Conservation (phyloP, 805 yeast genomes). For the Kazachstania kunashirensis region DNA sequence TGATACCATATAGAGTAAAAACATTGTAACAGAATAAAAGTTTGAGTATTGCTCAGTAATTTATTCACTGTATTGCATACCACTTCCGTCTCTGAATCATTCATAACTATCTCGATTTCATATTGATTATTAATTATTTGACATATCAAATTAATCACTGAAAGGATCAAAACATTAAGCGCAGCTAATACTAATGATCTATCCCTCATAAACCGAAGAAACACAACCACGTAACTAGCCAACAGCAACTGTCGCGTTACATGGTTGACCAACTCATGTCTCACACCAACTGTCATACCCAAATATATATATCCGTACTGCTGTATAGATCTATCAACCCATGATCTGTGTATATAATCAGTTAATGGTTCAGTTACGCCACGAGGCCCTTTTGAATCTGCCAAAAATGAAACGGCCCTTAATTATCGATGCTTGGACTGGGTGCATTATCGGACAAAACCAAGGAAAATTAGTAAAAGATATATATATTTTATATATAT, state of each 20-base stretch:
- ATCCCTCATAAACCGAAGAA: conserved; percentile 17
- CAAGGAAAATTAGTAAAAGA: no score
- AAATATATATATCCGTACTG: no score
- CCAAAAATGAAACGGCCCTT: no score
- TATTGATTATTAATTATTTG: conserved; percentile 2
- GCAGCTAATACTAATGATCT: conserved; percentile 14
- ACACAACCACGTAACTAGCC: conserved; percentile 12
- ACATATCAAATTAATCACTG: conserved; percentile 7
- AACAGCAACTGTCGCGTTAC: background rate
- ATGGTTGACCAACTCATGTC: no score
- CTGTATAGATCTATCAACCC: no score
- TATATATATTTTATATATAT: no score
- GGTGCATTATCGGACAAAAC: no score
- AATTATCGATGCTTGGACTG: no score
- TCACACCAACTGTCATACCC: no score
- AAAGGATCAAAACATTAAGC: conserved; percentile 9
- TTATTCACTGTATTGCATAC: background rate
- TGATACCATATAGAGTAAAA: conserved; percentile 1
- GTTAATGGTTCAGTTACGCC: no score
- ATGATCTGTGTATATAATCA: no score
- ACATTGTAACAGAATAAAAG: background rate
- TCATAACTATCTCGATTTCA: background rate
- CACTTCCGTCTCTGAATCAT: background rate
- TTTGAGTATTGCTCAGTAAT: background rate
- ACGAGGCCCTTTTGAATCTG: no score